These are phyloP conservation scores for Penicillium canariense DNA, from an alignment of 495 filamentous ascomycete genomes.

Conservation along the genomic window DNA sequence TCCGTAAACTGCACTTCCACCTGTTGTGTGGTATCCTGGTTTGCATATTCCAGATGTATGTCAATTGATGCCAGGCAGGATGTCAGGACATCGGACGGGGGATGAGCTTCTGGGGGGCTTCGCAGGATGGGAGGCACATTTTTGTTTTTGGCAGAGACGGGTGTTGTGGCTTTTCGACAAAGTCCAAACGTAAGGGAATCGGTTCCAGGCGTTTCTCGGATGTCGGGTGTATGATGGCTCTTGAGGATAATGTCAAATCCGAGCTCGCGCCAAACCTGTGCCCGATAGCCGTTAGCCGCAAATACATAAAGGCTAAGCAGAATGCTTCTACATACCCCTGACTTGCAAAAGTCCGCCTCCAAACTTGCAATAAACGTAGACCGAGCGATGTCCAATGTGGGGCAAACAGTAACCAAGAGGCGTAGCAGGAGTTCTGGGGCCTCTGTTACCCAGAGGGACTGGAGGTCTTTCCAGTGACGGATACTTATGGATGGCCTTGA, in stretches of 20 bases:
- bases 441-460: slow-evolving; percentile 30
- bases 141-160: background rate
- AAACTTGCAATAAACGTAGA: slow-evolving; percentile 20
- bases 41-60: slow-evolving; percentile 19
- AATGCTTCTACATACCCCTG: slow-evolving; percentile 20
- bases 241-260: slow-evolving; percentile 29
- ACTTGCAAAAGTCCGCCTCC: slow-evolving; percentile 23
- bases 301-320: background rate
- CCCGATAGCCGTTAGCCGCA: background rate
- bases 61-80: slow-evolving; percentile 25
- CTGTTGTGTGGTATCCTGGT: background rate
- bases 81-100: slow-evolving; percentile 18
- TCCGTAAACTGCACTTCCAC: background rate
- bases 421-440: slow-evolving; percentile 30
- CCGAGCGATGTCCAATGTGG: background rate
- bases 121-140: slow-evolving; percentile 19
- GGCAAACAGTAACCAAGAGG: slow-evolving; percentile 14
- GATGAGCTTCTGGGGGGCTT: slow-evolving; percentile 15
- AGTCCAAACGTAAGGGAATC: slow-evolving; percentile 28
- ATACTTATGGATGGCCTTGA: background rate
- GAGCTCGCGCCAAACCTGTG: slow-evolving; percentile 37
- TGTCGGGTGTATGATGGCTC: slow-evolving; percentile 4
- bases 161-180: slow-evolving; percentile 4
- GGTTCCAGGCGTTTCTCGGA: background rate
- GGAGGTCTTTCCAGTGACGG: slow-evolving; percentile 8